phyloP scores from a whole-genome alignment of 1,284 basidiomycete genomes.

The Vanrija pseudolonga region DNA sequence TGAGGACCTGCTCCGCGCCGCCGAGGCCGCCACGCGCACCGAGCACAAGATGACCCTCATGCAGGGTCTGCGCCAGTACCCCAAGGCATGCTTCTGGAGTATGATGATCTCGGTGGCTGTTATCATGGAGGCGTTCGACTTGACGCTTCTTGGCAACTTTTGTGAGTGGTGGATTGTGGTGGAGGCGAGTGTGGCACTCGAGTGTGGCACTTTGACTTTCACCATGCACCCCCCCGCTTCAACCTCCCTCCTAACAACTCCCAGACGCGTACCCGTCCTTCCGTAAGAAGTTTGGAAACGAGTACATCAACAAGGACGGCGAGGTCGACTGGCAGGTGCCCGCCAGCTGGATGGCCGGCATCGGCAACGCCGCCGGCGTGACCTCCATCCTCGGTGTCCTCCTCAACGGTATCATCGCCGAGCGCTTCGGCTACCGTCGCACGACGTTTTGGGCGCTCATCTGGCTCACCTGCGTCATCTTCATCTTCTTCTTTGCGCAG shows the following conservation, averaged over 20 bases:
- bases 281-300: constrained; percentile 39
- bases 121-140: constrained; percentile 52
- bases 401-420: constrained; percentile 46
- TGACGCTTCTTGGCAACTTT: constrained; percentile 42
- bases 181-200: too few relatives aligned
- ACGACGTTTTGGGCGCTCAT: constrained; percentile 33
- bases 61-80: constrained; percentile 47
- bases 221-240: too few relatives aligned
- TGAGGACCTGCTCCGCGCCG: neutral
- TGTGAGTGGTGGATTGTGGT: constrained; percentile 8
- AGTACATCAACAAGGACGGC: constrained; percentile 27
- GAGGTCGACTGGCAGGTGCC: constrained; percentile 46
- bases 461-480: constrained; percentile 33
- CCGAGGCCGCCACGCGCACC: constrained; percentile 25
- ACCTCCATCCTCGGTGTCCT: constrained; percentile 52
- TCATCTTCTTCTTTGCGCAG: constrained; percentile 41
- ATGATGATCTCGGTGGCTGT: constrained; percentile 50
- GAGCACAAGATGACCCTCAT: constrained; percentile 47
- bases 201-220: too few relatives aligned
- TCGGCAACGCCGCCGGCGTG: constrained; percentile 46
- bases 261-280: constrained; percentile 43
- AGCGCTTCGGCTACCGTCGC: constrained; percentile 47
- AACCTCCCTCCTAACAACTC: too few relatives aligned
- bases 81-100: constrained; percentile 51
- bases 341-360: constrained; percentile 52